Evolutionary conservation across 768 basidiomycete species (phyloP).

Genomic region (Hygrophoropsis aurantiaca): DNA sequence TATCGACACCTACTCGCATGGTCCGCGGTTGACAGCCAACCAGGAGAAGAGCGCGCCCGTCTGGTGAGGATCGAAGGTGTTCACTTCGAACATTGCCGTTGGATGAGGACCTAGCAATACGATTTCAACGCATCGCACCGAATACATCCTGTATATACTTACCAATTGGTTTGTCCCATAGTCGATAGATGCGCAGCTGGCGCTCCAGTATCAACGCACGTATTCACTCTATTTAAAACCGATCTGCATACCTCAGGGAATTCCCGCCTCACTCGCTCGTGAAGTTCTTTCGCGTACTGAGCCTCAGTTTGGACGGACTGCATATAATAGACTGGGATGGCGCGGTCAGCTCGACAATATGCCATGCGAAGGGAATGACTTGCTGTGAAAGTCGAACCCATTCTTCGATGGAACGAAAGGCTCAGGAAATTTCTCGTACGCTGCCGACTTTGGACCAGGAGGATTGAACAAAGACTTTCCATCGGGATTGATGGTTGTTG

Average conservation of each 20-base stretch:
- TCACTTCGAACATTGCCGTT: slow-evolving; percentile 70
- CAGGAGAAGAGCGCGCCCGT: slow-evolving; percentile 69
- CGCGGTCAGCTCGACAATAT: not conserved
- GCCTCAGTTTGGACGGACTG: slow-evolving; percentile 38
- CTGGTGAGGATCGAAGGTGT: slow-evolving; percentile 65
- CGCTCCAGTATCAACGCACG: not conserved
- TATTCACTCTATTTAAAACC: not conserved
- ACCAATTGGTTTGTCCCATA: slow-evolving; percentile 68
- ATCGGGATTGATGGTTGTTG: slow-evolving; percentile 47
- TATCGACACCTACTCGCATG: slow-evolving; percentile 59
- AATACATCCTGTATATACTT: too few relatives aligned
- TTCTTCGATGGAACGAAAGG: slow-evolving; percentile 54
- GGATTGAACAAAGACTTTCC: slow-evolving; percentile 57
- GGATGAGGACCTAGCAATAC: slow-evolving; percentile 57
- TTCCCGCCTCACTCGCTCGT: slow-evolving; percentile 59
- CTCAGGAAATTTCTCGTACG: slow-evolving; percentile 54
- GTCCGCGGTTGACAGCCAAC: slow-evolving; percentile 66
- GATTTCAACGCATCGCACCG: too few relatives aligned
- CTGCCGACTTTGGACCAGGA: slow-evolving; percentile 44
- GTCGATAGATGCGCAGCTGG: slow-evolving; percentile 58
- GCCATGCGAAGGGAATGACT: slow-evolving; percentile 20
- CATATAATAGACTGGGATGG: slow-evolving; percentile 60
- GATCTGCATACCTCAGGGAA: slow-evolving; percentile 58
- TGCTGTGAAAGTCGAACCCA: slow-evolving; percentile 75
- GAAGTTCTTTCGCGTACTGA: slow-evolving; percentile 52